These are phyloP conservation scores for Nicotiana paniculata DNA, from an alignment of 257 asterid genomes.

Conservation along the genomic window DNA sequence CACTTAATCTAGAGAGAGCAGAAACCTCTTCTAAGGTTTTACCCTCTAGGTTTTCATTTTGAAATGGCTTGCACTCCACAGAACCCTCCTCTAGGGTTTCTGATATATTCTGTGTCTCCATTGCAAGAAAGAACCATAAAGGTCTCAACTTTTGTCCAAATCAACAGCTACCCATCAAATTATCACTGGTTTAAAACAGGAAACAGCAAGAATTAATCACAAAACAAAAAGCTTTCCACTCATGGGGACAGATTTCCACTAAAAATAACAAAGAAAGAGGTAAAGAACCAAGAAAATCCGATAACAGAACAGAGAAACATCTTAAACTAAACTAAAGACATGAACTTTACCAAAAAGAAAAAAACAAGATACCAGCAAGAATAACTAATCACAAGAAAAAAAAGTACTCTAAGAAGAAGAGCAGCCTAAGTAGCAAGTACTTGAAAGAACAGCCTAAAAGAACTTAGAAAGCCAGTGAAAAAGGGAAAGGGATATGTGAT, in stretches of 20 bases:
- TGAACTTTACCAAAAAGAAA: not conserved
- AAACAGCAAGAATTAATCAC: not conserved
- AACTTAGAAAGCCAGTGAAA: not conserved
- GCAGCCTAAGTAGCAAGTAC: not conserved
- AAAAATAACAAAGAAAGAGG: not conserved
- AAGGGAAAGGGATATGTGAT: not conserved
- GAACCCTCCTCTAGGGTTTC: slow-evolving; percentile 37
- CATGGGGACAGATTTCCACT: not conserved
- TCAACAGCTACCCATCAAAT: slow-evolving; percentile 22
- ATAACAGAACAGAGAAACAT: not conserved
- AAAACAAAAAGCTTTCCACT: not conserved
- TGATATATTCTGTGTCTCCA: slow-evolving; percentile 29
- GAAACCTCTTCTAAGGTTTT: slow-evolving; percentile 22
- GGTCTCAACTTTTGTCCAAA: slow-evolving; percentile 33
- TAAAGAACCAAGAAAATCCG: not conserved
- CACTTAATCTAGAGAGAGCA: slow-evolving; percentile 25
- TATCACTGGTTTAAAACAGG: slow-evolving; percentile 27
- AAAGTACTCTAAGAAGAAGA: not conserved
- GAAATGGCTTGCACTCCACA: slow-evolving; percentile 16
- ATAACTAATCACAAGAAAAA: not conserved
- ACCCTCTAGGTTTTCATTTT: slow-evolving; percentile 15
- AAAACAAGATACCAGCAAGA: not conserved
- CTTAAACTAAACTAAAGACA: not conserved
- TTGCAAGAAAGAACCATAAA: slow-evolving; percentile 31
- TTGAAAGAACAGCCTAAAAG: not conserved